A percentile compares a stretch with the other conserved stretches of the same genome.
These are phyloP conservation scores for Colletotrichum noveboracense DNA, from an alignment of 2,329 filamentous ascomycete genomes.

Conservation along the genomic window DNA sequence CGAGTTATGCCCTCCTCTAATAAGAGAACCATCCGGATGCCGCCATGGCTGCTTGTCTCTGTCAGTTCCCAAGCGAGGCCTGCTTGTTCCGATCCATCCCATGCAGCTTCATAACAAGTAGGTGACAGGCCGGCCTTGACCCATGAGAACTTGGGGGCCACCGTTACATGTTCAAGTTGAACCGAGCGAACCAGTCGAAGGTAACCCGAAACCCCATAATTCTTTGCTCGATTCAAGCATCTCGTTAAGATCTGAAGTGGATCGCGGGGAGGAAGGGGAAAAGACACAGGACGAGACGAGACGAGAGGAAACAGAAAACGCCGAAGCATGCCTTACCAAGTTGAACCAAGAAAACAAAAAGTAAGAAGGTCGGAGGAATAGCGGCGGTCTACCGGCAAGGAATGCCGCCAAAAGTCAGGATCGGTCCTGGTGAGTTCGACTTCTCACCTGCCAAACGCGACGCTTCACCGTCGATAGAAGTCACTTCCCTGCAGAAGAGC, in stretches of 20 bases:
- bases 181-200: background rate
- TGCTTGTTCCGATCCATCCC: slow-evolving; percentile 3
- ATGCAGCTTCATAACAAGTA: background rate
- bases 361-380: background rate
- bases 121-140: background rate
- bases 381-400: slow-evolving; percentile 11
- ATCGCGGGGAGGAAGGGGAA: slow-evolving; percentile 8
- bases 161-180: background rate
- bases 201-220: slow-evolving; percentile 5
- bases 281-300: background rate
- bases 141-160: background rate
- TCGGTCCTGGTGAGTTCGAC: background rate
- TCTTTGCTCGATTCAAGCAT: slow-evolving; percentile 17
- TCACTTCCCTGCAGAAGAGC: background rate
- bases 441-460: slow-evolving; percentile 9
- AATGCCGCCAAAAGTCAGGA: background rate
- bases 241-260: slow-evolving; percentile 21
- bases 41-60: background rate
- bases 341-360: background rate
- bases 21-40: background rate
- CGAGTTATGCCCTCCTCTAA: background rate
- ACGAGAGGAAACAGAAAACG: background rate
- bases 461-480: background rate
- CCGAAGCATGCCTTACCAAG: background rate
- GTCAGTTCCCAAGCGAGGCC: background rate